Evolutionary conservation across 83 land plant species (phyloP), one percentile per base, ranked within the genome.

Genomic region (Picea abies): DNA sequence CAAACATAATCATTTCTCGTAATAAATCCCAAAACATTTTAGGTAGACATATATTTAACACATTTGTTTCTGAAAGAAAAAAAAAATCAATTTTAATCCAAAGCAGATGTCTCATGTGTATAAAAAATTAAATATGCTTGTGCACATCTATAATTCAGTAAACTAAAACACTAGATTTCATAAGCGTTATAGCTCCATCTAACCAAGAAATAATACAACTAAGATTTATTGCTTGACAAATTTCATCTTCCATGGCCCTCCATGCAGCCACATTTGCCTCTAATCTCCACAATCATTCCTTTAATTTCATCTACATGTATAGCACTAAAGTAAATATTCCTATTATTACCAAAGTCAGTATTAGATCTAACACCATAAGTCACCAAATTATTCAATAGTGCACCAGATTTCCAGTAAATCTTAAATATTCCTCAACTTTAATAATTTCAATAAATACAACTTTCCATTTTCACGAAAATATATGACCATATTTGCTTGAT

Each of bases 201-300:
- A 78, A 23, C 19, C 32, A 41, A 47, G 29, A 47, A 37, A 17
- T 23, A 49, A 4, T 47, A 25, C 60, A 41, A 17, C 25, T 25
- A 41, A 14, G 83, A 11, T 64, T 39, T 26, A 84, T 82, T 60
- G 84, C 83, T 20, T 67, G 56, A 37, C 84, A 64, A 22, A 84
- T 83, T 49, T 80, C 82, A 14, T 66, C 76, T 84, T 84, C 85
- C 41, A 47, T 79, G 14, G 83, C 81, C 82, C 23, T 84, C 26
- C 76, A 20, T 17, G 37, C 82, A 39, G 22, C 19, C 76, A 79
- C 67, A 63, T 84, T 60, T 32, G 81, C 75, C 41, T 37, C 49
- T 52, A 84, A 25, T 52, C 63, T 82, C 5, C 62, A 60, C 70
- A 77, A 65, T 11, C 85, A n/a, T 69, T 44, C 62, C 41, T 44